Conservation (phyloP, 2,329 filamentous ascomycete species). For the Didymosphaeria variabile region DNA sequence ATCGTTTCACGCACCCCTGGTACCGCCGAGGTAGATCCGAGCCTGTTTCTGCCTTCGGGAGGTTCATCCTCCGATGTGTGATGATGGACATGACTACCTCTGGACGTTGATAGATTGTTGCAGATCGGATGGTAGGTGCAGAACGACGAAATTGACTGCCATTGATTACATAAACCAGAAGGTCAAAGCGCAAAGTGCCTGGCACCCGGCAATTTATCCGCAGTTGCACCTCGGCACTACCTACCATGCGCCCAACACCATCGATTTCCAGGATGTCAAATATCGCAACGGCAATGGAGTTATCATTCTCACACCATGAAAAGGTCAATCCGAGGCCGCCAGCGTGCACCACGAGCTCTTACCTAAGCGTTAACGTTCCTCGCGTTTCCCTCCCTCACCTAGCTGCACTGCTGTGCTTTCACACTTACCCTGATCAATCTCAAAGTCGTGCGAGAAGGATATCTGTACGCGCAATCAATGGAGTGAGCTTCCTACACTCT, state of each 20-base stretch:
- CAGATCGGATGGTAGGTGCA: neutral
- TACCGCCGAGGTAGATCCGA: constrained; percentile 28
- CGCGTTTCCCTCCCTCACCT: neutral
- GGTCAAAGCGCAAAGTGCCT: neutral
- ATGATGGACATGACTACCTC: constrained; percentile 19
- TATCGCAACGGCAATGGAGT: neutral
- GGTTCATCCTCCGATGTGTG: constrained; percentile 29
- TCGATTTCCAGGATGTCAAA: too few species aligned
- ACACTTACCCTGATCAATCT: neutral
- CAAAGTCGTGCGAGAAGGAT: neutral
- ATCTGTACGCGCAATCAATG: neutral
- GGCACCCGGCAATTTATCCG: neutral
- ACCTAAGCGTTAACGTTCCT: neutral
- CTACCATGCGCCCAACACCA: too few species aligned
- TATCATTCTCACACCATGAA: too few species aligned
- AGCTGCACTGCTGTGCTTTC: neutral
- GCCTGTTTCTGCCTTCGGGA: constrained; percentile 31
- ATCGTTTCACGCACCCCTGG: constrained; percentile 38
- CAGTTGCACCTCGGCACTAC: too few species aligned
- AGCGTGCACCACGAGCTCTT: neutral
- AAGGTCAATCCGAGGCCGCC: neutral
- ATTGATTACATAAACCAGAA: neutral
- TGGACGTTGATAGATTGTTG: neutral
- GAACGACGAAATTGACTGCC: neutral
- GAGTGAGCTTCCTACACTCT: neutral